phyloP scores from a whole-genome alignment of 345 rosid species.

The Garcia nutans region DNA sequence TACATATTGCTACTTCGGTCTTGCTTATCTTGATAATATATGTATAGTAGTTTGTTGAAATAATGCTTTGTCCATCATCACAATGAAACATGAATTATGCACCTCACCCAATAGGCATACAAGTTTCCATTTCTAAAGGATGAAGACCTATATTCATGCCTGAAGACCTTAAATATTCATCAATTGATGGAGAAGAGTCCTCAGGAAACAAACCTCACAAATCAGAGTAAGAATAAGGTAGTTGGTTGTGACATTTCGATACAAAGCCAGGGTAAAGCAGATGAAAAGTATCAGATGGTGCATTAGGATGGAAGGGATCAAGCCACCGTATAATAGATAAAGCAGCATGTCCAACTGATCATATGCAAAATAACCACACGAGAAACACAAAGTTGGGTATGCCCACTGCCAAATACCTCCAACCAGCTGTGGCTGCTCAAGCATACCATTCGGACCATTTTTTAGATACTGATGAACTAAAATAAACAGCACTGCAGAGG shows the following conservation, averaged over 20 bases:
- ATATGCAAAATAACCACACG: constrained; percentile 92
- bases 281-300: constrained; percentile 85
- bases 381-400: constrained; percentile 73
- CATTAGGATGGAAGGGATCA: constrained; percentile 68
- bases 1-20: background rate
- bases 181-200: background rate
- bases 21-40: background rate
- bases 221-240: constrained; percentile 82
- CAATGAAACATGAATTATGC: background rate
- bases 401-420: constrained; percentile 79
- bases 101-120: background rate
- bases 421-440: constrained; percentile 68
- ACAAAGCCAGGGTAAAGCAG: constrained; percentile 88
- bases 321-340: constrained; percentile 68
- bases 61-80: background rate
- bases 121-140: background rate
- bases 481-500: constrained; percentile 63
- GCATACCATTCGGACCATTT: constrained; percentile 48
- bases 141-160: background rate
- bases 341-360: constrained; percentile 93
- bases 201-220: constrained; percentile 62
- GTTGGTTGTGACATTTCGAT: constrained; percentile 76
- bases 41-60: background rate
- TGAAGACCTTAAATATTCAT: background rate
- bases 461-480: constrained; percentile 50